These are phyloP conservation scores for Leishmania mexicana DNA, from an alignment of 208 protist genomes.

Conservation along the genomic window DNA sequence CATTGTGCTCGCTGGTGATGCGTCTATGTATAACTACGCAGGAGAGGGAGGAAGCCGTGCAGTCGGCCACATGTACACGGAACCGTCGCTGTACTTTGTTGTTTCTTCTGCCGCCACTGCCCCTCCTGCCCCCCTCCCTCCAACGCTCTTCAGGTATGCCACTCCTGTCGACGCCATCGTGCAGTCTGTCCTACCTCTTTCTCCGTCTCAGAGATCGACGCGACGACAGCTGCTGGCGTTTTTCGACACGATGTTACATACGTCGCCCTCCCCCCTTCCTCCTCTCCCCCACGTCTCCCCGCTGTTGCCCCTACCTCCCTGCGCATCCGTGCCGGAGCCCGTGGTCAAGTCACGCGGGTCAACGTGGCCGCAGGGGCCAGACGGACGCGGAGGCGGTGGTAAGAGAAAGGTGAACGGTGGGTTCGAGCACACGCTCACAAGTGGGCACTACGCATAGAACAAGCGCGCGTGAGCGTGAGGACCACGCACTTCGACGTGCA, in stretches of 20 bases:
- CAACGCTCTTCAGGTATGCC: neutral
- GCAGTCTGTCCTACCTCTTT: neutral
- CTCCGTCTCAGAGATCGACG: neutral
- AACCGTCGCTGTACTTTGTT: neutral
- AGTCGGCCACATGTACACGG: neutral
- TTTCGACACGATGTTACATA: neutral
- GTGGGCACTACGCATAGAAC: neutral
- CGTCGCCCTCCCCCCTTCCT: neutral
- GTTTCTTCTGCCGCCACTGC: neutral
- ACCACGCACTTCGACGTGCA: neutral
- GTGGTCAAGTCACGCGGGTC: too few relatives aligned
- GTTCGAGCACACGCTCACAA: neutral
- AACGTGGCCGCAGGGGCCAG: neutral
- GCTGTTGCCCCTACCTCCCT: neutral
- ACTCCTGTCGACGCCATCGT: neutral
- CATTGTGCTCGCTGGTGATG: neutral
- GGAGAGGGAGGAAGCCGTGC: neutral
- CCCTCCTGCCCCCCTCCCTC: neutral
- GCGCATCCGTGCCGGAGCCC: neutral
- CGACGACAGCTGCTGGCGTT: neutral
- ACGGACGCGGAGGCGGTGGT: neutral
- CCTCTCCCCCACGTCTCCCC: neutral
- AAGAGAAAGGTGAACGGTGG: neutral
- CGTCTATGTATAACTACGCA: neutral
- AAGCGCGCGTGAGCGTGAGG: neutral